These are phyloP conservation scores for Pyronema domesticum DNA, from an alignment of 495 filamentous ascomycete species.

Conservation along the genomic window DNA sequence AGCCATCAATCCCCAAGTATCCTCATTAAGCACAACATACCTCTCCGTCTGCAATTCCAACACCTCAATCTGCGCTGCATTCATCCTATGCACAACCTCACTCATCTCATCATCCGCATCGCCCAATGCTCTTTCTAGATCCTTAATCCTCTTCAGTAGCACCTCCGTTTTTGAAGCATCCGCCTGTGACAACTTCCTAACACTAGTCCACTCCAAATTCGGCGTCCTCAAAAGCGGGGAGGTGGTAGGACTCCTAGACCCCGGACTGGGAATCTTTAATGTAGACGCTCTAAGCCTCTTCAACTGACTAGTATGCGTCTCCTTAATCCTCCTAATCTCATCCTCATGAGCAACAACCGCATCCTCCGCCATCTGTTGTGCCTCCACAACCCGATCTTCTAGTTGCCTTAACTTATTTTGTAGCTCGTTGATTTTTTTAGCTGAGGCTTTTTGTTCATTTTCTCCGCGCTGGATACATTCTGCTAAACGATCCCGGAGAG, in stretches of 20 bases:
- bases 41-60: constrained; percentile 78
- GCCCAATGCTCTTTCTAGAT: constrained; percentile 64
- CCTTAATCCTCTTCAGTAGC: constrained; percentile 54
- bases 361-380: constrained; percentile 77
- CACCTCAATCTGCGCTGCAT: constrained; percentile 83
- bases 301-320: constrained; percentile 61
- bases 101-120: constrained; percentile 88
- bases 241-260: constrained; percentile 36
- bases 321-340: constrained; percentile 54
- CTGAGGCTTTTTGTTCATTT: constrained; percentile 59
- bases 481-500: constrained; percentile 61
- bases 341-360: constrained; percentile 68
- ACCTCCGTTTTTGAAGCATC: constrained; percentile 50
- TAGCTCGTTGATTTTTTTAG: constrained; percentile 61
- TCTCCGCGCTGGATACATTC: constrained; percentile 76
- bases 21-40: constrained; percentile 27
- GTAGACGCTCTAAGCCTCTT: constrained; percentile 47
- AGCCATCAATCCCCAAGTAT: constrained; percentile 13
- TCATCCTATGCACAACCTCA: constrained; percentile 83
- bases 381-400: constrained; percentile 66
- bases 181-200: constrained; percentile 39
- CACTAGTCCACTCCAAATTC: constrained; percentile 26
- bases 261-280: constrained; percentile 24
- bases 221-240: constrained; percentile 36
- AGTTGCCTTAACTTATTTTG: constrained; percentile 59